Percentiles rank a stretch among this genome's conserved stretches.
These are phyloP conservation scores for Leishmania aethiopica DNA, from an alignment of 208 protist species.

Conservation along the genomic window DNA sequence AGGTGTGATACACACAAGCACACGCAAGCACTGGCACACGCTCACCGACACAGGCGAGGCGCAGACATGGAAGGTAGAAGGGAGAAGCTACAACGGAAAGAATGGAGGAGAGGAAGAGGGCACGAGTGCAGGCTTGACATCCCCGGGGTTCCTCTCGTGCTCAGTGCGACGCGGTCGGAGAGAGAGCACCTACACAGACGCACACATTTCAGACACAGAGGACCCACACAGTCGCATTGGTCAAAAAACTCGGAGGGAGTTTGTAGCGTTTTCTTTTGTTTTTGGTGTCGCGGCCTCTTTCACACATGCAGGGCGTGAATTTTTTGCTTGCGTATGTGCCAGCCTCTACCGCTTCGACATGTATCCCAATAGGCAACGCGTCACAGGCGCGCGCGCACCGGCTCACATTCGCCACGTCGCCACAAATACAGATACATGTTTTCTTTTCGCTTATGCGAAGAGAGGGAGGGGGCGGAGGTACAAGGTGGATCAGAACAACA, in stretches of 20 bases:
- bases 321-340: too few species aligned
- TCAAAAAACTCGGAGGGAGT: not conserved
- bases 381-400: not conserved
- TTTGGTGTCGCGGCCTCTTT: not conserved
- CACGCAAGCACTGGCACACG: not conserved
- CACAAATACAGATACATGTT: not conserved
- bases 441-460: not conserved
- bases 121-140: not conserved
- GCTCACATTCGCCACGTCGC: not conserved
- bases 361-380: not conserved
- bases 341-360: not conserved
- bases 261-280: too few species aligned
- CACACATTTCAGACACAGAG: not conserved
- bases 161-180: not conserved
- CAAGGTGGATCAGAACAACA: not conserved
- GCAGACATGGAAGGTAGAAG: not conserved
- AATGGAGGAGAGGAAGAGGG: not conserved
- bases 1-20: not conserved
- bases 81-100: not conserved
- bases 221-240: not conserved
- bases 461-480: not conserved
- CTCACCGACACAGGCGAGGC: not conserved
- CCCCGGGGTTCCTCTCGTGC: not conserved
- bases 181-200: not conserved
- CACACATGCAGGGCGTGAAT: not conserved